A percentile compares a stretch with the other conserved stretches of the same genome.
These are phyloP conservation scores for Bipolaris zeicola DNA, from an alignment of 2,329 filamentous ascomycete species.

Conservation along the genomic window DNA sequence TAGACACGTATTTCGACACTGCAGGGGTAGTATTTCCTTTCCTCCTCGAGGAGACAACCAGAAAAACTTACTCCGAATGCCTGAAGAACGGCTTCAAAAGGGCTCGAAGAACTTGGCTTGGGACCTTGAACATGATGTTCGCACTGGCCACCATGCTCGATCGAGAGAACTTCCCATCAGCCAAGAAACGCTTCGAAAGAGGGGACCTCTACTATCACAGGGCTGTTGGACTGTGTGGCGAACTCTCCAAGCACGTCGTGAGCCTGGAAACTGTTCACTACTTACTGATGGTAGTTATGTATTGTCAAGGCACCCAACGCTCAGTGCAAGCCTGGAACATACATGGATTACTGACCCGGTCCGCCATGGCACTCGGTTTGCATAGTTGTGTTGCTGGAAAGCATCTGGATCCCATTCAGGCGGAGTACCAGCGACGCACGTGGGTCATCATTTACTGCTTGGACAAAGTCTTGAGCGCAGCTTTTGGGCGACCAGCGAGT, in stretches of 20 bases:
- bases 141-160: neutral
- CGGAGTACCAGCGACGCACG: neutral
- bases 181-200: neutral
- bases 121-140: conserved; percentile 2
- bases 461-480: conserved; percentile 5
- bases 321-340: neutral
- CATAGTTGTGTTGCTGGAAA: conserved; percentile 1
- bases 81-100: neutral
- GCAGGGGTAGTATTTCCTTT: conserved; percentile 2
- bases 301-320: neutral
- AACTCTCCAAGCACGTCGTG: neutral
- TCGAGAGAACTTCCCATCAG: neutral
- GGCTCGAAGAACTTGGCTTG: conserved; percentile 5
- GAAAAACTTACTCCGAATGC: conserved; percentile 1
- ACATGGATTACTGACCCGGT: neutral
- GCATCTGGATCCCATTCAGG: neutral
- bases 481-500: conserved; percentile 2
- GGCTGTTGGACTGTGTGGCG: neutral
- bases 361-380: conserved; percentile 2
- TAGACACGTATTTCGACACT: conserved; percentile 2
- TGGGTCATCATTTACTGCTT: conserved; percentile 5
- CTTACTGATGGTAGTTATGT: neutral
- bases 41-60: neutral
- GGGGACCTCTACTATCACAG: neutral
- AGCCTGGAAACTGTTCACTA: neutral